Base-by-base conservation (phyloP, 1,139 yeast species). In the Candida sp. region DNA sequence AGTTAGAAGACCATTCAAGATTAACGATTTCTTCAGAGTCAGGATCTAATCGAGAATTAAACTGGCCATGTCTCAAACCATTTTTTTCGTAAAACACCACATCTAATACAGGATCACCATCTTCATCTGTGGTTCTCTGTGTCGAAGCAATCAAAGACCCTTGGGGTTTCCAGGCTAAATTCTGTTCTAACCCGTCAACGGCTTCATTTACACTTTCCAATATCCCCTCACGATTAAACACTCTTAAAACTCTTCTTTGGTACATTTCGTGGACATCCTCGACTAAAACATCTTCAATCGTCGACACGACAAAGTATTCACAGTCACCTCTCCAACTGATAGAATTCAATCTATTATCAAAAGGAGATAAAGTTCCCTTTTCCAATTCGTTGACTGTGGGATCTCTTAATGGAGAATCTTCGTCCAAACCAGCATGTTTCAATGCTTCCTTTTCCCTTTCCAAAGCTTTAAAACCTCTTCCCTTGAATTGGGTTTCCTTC, bases 241-340 rank as follows among this genome's bases (percentile, higher is more conserved):
- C 93, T 54, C 99, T 74, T 25, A 93, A 72, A 6, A 87, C 93
- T 64, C 99, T 79, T 61, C 97, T 75, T 41, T 71, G 70, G 40
- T 69, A 64, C 21, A 59, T 56, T 23, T 73, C 77, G 11, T 50
- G 52, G 1, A 75, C 72, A 34, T 68, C 71, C 48, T 68, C 75
- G 2, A 71, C 66, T 1, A 67, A 46, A 0, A 70, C 75, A 6
- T 68, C 66, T 54, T 87, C 96, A 36, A 83, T 65, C 0, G 86
- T 73, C 21, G 84, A 75, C 3, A 93, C 73, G 2, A 87, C 80
- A 52, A 95, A 85, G 58, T 68, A 90, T 52, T 87, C 95, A 53
- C 97, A 87, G 61, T 95, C 99, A 8, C 97, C 97, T 58, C 99
- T 79, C 99, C 99, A 95, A 35, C 95, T 79, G 5, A 93, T 77